These are phyloP conservation scores for Zymoseptoria ardabiliae DNA, from an alignment of 2,329 filamentous ascomycete species.

Conservation along the genomic window DNA sequence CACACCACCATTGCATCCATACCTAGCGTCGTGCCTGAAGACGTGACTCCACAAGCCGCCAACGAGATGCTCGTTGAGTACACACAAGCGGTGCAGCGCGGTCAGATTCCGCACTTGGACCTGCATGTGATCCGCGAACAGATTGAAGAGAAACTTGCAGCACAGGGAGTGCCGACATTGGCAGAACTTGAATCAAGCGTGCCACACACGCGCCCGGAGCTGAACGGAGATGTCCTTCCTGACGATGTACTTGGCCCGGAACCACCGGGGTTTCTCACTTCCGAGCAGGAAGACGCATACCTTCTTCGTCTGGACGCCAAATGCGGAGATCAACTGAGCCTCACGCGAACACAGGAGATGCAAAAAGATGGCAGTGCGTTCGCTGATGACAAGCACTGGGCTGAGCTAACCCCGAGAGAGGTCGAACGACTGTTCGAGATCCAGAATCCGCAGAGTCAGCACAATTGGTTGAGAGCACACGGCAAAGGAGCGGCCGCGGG, in stretches of 20 bases:
- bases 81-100: slow-evolving; percentile 28
- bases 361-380: slow-evolving; percentile 7
- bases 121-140: slow-evolving; percentile 26
- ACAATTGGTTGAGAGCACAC: slow-evolving; percentile 69
- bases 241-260: slow-evolving; percentile 44
- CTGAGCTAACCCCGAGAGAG: slow-evolving; percentile 37
- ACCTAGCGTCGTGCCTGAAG: slow-evolving; percentile 41
- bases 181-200: slow-evolving; percentile 35
- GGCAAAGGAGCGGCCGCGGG: slow-evolving; percentile 13
- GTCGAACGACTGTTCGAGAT: slow-evolving; percentile 47
- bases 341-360: slow-evolving; percentile 24
- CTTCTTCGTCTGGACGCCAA: slow-evolving; percentile 57
- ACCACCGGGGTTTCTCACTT: slow-evolving; percentile 59
- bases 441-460: slow-evolving; percentile 81
- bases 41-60: slow-evolving; percentile 28
- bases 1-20: slow-evolving; percentile 56
- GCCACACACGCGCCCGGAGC: slow-evolving; percentile 29
- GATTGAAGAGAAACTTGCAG: slow-evolving; percentile 26
- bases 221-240: slow-evolving; percentile 21
- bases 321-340: slow-evolving; percentile 40
- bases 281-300: slow-evolving; percentile 68
- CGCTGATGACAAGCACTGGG: slow-evolving; percentile 26
- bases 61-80: slow-evolving; percentile 29
- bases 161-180: slow-evolving; percentile 25
- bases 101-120: slow-evolving; percentile 25